Conservation (phyloP, 208 protist genomes). For the Sergeia podlipaevii region DNA sequence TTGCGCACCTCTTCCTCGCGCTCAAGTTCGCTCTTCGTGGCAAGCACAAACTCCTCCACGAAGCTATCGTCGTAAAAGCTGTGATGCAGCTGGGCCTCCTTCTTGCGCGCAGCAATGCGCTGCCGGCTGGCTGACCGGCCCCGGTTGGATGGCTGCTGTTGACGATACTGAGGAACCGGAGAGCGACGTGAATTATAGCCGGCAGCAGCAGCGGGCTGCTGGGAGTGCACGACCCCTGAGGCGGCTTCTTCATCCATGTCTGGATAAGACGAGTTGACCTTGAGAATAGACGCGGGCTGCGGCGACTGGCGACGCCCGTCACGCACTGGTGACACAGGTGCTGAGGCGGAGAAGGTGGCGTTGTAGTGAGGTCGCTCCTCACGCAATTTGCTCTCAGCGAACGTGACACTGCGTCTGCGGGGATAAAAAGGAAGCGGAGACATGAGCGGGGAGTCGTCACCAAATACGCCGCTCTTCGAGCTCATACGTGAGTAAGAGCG, state of each 20-base stretch:
- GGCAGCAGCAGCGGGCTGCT: constrained; percentile 8
- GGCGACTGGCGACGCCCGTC: constrained; percentile 23
- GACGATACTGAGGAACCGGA: constrained; percentile 26
- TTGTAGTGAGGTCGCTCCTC: constrained; percentile 82
- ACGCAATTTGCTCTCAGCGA: constrained; percentile 43
- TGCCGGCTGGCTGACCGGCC: constrained; percentile 76
- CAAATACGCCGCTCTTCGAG: constrained; percentile 40
- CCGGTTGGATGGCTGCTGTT: no score
- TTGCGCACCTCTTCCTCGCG: constrained; percentile 29
- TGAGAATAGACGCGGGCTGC: constrained; percentile 51
- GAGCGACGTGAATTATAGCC: constrained; percentile 10
- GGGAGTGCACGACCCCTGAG: not conserved
- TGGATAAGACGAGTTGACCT: constrained; percentile 26
- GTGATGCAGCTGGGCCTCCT: constrained; percentile 75
- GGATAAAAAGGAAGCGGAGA: constrained; percentile 83
- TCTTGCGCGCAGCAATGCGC: constrained; percentile 58
- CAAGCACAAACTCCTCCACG: constrained; percentile 83
- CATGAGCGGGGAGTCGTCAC: constrained; percentile 63
- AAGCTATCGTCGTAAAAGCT: constrained; percentile 91
- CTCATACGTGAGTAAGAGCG: constrained; percentile 82
- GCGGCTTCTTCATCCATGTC: constrained; percentile 13
- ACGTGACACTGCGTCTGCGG: constrained; percentile 78
- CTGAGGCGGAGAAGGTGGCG: constrained; percentile 29
- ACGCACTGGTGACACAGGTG: constrained; percentile 33
- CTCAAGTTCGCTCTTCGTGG: constrained; percentile 36